Percentiles rank a stretch among this genome's conserved stretches.
Evolutionary conservation across 1,284 basidiomycete species (phyloP).

Genomic region (Marasmius oreades): DNA sequence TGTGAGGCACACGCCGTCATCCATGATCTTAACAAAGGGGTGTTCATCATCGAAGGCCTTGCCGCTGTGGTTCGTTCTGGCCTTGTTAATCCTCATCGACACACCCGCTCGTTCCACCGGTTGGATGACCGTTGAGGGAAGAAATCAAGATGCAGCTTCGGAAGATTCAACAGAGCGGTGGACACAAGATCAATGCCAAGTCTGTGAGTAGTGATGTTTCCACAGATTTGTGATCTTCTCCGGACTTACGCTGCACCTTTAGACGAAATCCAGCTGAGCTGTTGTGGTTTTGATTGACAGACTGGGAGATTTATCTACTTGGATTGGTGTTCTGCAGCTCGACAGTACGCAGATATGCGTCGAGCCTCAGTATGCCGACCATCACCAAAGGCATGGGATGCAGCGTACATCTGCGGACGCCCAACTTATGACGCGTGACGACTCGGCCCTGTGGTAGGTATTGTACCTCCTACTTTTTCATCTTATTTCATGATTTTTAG

Average conservation of each 20-base stretch:
- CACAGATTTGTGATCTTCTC: not conserved
- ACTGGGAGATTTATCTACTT: not conserved
- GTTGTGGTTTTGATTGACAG: not conserved
- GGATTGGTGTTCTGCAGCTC: not conserved
- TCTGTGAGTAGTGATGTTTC: not conserved
- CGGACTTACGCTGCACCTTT: not conserved
- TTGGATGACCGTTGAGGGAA: not conserved
- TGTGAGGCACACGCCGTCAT: not conserved
- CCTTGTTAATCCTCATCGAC: not conserved
- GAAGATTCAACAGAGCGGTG: not conserved
- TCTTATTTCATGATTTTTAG: not conserved
- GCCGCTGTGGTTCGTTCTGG: not conserved
- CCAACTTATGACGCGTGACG: not conserved
- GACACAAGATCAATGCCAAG: not conserved
- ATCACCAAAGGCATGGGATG: conserved; percentile 3
- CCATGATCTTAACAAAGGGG: not conserved
- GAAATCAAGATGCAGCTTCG: not conserved
- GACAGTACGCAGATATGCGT: not conserved
- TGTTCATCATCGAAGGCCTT: not conserved
- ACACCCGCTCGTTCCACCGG: not conserved
- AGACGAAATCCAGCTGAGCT: not conserved
- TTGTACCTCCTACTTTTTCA: not conserved
- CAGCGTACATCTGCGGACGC: not conserved
- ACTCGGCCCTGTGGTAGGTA: not conserved
- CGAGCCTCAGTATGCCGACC: not conserved